Base-by-base conservation (phyloP, 176 grass and related monocot species). In the Areca catechu region DNA sequence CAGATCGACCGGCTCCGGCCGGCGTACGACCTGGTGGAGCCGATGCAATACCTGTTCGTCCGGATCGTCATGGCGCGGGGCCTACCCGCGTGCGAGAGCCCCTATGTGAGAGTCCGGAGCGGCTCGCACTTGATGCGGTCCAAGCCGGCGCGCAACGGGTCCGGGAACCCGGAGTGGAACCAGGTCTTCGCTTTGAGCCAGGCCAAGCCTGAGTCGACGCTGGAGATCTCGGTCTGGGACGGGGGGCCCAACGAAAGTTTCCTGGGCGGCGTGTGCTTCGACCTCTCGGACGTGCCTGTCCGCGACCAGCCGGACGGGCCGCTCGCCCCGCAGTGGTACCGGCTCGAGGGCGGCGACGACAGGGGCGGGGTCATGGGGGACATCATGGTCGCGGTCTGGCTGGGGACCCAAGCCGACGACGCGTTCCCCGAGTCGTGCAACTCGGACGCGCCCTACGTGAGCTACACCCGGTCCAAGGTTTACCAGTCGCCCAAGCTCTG, bases 401-500 rank as follows among this genome's bases (percentile, higher is more conserved):
- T 98, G 25, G 84, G 93, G 50, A 98, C 87, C 53, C 93, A 91
- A 68, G 93, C 87, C 4, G 93, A 98, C 48, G 93, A 98, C 18
- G 74, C 84, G 50, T 98, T 98, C 67, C 72, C 83, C n/a, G 93
- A 88, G 73, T 82, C 93, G 48, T 85, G 80, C 80, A 91, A 69
- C 73, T 84, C 93, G 1, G 93, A 98, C 68, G 87, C 78, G 51
- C 75, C 87, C 0, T 98, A 98, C 74, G 66, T 76, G 54, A 78
- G 69, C 29, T 78, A 98, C 83, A 92, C 93, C 65, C 83, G 86
- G 2, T 77, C 83, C n/a, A 97, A 97, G 72, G 92, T 97, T 63
- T 97, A 97, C 75, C 86, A 91, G 29, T 97, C 92, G 24, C 92
- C 92, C 53, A 98, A 92, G 77, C 84, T 92, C 22, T 98, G 87